A percentile compares a stretch with the other conserved stretches of the same genome.
These are phyloP conservation scores for Alternaria postmessia DNA, from an alignment of 2,329 filamentous ascomycete genomes.

Conservation along the genomic window DNA sequence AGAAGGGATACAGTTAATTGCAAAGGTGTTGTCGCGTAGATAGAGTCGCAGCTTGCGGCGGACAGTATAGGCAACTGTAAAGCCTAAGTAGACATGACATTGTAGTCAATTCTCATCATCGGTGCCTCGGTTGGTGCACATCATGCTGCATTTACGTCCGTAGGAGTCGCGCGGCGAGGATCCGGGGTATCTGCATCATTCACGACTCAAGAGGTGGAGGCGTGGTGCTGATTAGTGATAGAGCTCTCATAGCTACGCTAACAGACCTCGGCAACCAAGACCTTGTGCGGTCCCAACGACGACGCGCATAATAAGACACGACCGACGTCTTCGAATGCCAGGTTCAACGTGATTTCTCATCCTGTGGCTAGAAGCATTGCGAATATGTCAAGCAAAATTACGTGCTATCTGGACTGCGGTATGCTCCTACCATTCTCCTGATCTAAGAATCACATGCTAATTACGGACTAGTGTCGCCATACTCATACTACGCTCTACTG, in stretches of 20 bases:
- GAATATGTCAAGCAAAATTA: constrained; percentile 68
- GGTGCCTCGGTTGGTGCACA: neutral
- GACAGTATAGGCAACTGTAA: neutral
- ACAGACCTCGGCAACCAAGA: constrained; percentile 40
- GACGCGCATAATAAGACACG: constrained; percentile 13
- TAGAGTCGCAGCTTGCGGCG: neutral
- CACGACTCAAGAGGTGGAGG: constrained; percentile 1
- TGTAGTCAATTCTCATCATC: constrained; percentile 8
- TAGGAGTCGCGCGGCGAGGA: constrained; percentile 2
- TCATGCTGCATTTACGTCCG: neutral
- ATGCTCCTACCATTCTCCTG: constrained; percentile 33
- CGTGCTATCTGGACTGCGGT: constrained; percentile 74
- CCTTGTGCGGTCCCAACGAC: constrained; percentile 4
- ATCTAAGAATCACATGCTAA: constrained; percentile 16
- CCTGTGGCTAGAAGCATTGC: constrained; percentile 6
- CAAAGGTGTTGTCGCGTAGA: neutral
- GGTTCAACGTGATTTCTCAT: constrained; percentile 22
- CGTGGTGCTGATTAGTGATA: constrained; percentile 33
- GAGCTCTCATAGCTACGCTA: neutral
- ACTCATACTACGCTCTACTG: constrained; percentile 62
- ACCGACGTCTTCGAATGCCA: neutral
- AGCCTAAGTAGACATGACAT: neutral
- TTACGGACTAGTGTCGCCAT: constrained; percentile 65
- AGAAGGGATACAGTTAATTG: neutral
- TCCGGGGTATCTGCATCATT: constrained; percentile 11